Base-by-base conservation (phyloP, 805 yeast genomes). In the Priceomyces castillae region DNA sequence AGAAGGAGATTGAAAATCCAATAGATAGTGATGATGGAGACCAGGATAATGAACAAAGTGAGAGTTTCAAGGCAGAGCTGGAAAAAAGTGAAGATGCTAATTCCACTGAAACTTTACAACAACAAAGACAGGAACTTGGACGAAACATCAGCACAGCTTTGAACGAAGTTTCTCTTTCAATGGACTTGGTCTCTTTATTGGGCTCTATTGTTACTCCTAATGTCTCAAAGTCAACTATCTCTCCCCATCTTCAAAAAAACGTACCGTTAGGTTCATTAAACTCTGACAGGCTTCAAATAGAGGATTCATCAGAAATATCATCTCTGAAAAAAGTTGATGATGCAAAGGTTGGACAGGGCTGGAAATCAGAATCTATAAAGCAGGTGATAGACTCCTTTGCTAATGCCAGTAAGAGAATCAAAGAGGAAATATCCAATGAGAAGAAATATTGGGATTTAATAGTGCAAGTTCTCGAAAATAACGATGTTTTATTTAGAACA, bases 151-250 rank as follows among this genome's bases (percentile, higher is more conserved):
- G 78, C 42, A 62, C 80, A 0, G 96, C 98, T 1, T 69, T 87
- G 52, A 94, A 92, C 59, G 97, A 94, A 58, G 82, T 95, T 0
- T 90, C 97, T 0, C 64, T 94, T 30, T 83, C 96, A 1, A 68
- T 90, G 44, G 99, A 92, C 58, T 86, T 90, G 49, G 84, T 92
- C 1, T 88, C 97, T 1, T 71, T 92, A 47, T 67, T 94, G 45
- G 75, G 92, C 34, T 85, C 96, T 15, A 77, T 87, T 9, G 80
- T 80, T 9, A 76, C 94, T 48, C 97, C 97, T 1, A 87, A 88
- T 15, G 85, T 92, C 1, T 96, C 95, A 2, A 77, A 85, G 26
- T 74, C 90, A 2, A 88, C 97, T 1, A 87, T 92, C 81, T 89
- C 96, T 1, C 89, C 95, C 0, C 90, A 80, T 59, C 67, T 90